Base-by-base conservation (phyloP, 768 basidiomycete species). In the Nidula microcarpa region DNA sequence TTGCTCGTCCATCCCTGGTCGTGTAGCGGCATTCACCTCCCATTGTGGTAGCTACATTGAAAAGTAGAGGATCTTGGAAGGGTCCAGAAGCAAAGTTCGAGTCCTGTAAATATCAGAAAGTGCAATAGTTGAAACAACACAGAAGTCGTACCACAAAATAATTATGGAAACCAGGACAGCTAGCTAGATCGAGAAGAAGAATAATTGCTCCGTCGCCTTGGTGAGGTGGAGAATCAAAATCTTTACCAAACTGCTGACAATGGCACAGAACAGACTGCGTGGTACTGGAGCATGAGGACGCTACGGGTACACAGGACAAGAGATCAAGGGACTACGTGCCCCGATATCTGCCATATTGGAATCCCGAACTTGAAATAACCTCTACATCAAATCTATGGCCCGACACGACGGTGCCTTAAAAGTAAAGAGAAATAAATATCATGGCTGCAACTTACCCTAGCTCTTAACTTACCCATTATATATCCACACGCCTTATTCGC, bases 401-500 rank as follows among this genome's bases (percentile, higher is more conserved):
- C 35, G 63, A 58, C 3, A 65, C 51, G 13, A 55, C 62, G 17
- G 64, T 62, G 41, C 55, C 60, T 60, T 36, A 5, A 34, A 23
- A n/a, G 14, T 36, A 2, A 47, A 23, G 23, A 37, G 4, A 48
- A 36, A 44, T n/a, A 1, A 13, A 32, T 49, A 14, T 5, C 30
- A 13, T 14, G 50, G 3, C 23, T 23, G 23, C 3, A 23, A 23
- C 23, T 23, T 23, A 23, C 23, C 23, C 23, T 23, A 23, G 23
- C 23, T 23, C 23, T 1, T 23, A 23, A 46, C 44, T 14, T 18
- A 60, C 64, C 62, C 62, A 65, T 62, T 13, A 65, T 59, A 44
- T 65, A 65, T 43, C 64, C 64, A 47, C 62, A 65, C 53, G 57
- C 43, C 36, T 65, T 65, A 44, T 65, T 65, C 16, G 64, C 62